phyloP scores from a whole-genome alignment of 805 yeast genomes.

The Saccharomycopsis guyanensis region DNA sequence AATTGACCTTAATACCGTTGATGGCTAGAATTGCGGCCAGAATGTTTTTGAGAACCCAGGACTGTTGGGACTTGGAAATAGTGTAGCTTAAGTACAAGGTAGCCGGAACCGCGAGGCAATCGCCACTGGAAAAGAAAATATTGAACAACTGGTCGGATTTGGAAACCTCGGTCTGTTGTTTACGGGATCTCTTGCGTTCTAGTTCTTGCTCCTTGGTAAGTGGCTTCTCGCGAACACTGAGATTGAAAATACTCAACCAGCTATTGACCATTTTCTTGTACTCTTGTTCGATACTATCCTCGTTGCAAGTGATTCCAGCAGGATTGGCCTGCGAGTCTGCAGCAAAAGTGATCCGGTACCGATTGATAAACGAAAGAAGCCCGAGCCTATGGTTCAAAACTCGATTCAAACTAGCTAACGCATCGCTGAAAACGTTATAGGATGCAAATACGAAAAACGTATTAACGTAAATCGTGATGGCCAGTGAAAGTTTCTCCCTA shows the following conservation, averaged over 20 bases:
- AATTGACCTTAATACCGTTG: conserved; percentile 35
- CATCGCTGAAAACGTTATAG: neutral
- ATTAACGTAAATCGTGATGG: no score
- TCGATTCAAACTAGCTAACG: conserved; percentile 23
- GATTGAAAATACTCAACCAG: neutral
- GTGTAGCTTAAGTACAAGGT: neutral
- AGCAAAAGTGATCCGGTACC: conserved; percentile 37
- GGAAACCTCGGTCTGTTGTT: neutral
- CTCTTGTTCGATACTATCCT: conserved; percentile 28
- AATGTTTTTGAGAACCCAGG: conserved; percentile 26
- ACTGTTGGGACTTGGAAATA: neutral
- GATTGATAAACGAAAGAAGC: conserved; percentile 25
- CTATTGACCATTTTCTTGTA: conserved; percentile 17
- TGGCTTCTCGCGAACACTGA: neutral
- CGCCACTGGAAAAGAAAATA: neutral
- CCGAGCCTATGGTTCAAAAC: conserved; percentile 26
- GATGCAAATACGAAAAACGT: neutral
- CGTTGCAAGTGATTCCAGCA: conserved; percentile 32
- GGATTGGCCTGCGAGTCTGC: conserved; percentile 30
- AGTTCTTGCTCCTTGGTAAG: conserved; percentile 17
- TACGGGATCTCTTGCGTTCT: conserved; percentile 1
- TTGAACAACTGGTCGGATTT: neutral
- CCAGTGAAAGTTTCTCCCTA: neutral
- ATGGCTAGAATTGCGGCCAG: conserved; percentile 26
- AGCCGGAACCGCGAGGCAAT: neutral